Conservation (phyloP, 192 early-diverging fungal genomes). For the Coemansia sp. region DNA sequence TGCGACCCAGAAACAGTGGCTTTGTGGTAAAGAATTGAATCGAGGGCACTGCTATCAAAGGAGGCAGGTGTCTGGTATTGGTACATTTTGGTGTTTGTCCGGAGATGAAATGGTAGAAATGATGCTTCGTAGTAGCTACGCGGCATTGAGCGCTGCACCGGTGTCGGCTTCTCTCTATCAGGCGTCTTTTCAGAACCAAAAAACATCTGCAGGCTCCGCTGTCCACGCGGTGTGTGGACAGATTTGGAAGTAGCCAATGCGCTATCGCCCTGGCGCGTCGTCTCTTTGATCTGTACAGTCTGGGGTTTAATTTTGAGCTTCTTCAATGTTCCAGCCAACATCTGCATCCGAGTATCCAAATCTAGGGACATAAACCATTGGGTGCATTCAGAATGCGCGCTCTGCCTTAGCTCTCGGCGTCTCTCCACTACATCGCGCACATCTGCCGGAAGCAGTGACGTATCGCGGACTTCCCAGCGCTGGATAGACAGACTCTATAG, state of each 20-base stretch:
- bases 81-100: constrained; percentile 34
- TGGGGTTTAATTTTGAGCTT: constrained; percentile 25
- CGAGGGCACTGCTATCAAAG: constrained; percentile 39
- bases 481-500: constrained; percentile 24
- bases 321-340: constrained; percentile 30
- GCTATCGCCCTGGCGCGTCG: not conserved
- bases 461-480: constrained; percentile 49
- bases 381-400: constrained; percentile 23
- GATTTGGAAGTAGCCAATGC: constrained; percentile 4
- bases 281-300: not conserved
- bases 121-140: constrained; percentile 31
- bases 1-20: not conserved
- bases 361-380: constrained; percentile 31
- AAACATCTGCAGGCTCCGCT: constrained; percentile 48
- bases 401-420: constrained; percentile 18
- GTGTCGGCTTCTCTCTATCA: constrained; percentile 8
- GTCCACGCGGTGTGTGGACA: constrained; percentile 20
- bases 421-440: constrained; percentile 28
- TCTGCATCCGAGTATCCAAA: constrained; percentile 14
- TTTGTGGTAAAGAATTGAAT: constrained; percentile 20
- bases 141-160: not conserved
- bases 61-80: constrained; percentile 20
- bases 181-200: constrained; percentile 22
- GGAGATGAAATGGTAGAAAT: constrained; percentile 48
- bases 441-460: constrained; percentile 28